Evolutionary conservation across 371 early-diverging fungal species (phyloP).

Genomic region (Mucor circinelloides): DNA sequence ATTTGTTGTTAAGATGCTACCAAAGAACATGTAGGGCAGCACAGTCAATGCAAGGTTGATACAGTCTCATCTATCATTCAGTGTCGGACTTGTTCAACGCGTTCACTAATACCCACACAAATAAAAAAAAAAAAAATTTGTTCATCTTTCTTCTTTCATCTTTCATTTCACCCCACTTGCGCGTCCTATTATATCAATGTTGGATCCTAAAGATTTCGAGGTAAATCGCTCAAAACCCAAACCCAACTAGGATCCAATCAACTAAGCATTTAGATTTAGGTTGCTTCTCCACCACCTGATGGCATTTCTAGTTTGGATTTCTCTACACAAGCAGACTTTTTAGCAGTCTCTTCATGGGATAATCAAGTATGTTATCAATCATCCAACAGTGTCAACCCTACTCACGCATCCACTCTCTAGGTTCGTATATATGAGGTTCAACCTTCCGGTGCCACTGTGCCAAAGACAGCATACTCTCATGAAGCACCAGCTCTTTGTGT

Average conservation of each 20-base stretch:
- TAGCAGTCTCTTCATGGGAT: conserved; percentile 93
- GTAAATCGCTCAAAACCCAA: background rate
- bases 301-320: conserved; percentile 80
- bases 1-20: no score
- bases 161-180: background rate
- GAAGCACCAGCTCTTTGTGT: conserved; percentile 84
- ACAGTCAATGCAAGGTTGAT: no score
- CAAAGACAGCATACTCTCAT: conserved; percentile 81
- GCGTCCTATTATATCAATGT: conserved; percentile 5
- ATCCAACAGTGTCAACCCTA: background rate
- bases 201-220: conserved; percentile 37
- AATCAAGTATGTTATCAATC: conserved; percentile 66
- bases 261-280: conserved; percentile 35
- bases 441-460: conserved; percentile 67
- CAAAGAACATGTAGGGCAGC: no score
- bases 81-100: background rate
- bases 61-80: no score
- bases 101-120: background rate
- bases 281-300: conserved; percentile 80
- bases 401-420: conserved; percentile 38
- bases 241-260: background rate
- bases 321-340: conserved; percentile 77
- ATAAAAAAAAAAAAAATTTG: background rate
- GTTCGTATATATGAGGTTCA: conserved; percentile 92
- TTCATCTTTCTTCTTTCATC: background rate